phyloP scores from a whole-genome alignment of 2,329 filamentous ascomycete species.

The Fusarium tuaranense region DNA sequence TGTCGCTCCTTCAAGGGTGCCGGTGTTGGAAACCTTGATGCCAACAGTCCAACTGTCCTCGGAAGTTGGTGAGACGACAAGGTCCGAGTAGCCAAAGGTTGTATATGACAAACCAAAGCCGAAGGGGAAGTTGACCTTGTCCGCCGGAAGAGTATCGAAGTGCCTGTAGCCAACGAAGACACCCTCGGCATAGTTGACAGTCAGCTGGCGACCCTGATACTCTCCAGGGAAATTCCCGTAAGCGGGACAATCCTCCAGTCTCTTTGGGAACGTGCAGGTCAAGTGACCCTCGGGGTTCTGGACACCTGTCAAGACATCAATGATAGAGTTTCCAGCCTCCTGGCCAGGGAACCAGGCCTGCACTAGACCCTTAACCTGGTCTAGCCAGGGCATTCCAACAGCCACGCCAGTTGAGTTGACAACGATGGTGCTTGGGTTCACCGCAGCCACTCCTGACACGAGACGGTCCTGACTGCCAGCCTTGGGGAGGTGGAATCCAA shows the following conservation, averaged over 20 bases:
- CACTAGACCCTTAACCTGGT: slow-evolving; percentile 66
- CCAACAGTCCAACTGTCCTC: slow-evolving; percentile 47
- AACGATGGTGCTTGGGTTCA: slow-evolving; percentile 68
- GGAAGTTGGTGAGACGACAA: neutral
- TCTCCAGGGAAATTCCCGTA: slow-evolving; percentile 70
- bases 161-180: slow-evolving; percentile 76
- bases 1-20: slow-evolving; percentile 58
- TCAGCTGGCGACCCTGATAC: slow-evolving; percentile 54
- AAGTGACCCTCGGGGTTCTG: slow-evolving; percentile 64
- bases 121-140: slow-evolving; percentile 26
- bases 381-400: slow-evolving; percentile 65
- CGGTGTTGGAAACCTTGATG: slow-evolving; percentile 68
- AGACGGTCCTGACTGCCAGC: slow-evolving; percentile 47
- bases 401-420: slow-evolving; percentile 74
- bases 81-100: slow-evolving; percentile 45
- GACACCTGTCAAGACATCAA: slow-evolving; percentile 72
- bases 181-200: slow-evolving; percentile 73
- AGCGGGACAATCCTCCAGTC: slow-evolving; percentile 70
- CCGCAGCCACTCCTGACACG: slow-evolving; percentile 64
- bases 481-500: neutral
- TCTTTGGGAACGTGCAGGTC: slow-evolving; percentile 70
- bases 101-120: slow-evolving; percentile 28
- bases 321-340: slow-evolving; percentile 73
- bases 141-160: slow-evolving; percentile 63
- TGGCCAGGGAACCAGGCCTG: slow-evolving; percentile 54